These are phyloP conservation scores for Coffea eugenioides DNA, from an alignment of 257 asterid genomes.

Conservation along the genomic window DNA sequence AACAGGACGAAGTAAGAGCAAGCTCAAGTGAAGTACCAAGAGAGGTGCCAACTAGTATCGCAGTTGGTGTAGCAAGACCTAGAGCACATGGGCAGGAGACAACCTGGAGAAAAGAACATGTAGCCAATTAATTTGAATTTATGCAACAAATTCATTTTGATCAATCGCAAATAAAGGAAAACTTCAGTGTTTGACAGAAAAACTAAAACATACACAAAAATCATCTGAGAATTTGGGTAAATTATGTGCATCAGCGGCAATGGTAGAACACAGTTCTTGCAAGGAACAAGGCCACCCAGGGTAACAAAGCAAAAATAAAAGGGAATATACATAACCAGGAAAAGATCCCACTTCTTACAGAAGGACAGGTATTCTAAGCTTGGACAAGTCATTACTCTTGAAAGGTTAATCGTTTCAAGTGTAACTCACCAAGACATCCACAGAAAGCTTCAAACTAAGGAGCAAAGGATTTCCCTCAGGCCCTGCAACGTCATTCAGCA, in stretches of 20 bases:
- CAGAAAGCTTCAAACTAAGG: conserved; percentile 93
- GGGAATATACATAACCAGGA: background rate
- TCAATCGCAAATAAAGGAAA: background rate
- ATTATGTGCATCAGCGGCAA: background rate
- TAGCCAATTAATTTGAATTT: conserved; percentile 1
- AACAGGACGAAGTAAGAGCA: background rate
- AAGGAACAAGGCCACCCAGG: background rate
- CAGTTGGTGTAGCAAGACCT: conserved; percentile 99
- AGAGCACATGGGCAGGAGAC: conserved; percentile 99
- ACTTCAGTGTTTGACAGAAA: background rate
- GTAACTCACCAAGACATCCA: conserved; percentile 89
- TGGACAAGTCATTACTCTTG: conserved; percentile 16
- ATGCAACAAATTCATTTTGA: background rate
- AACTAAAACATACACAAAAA: background rate
- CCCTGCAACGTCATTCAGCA: conserved; percentile 96
- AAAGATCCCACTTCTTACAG: background rate
- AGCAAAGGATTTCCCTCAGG: conserved; percentile 93
- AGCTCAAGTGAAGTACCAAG: conserved; percentile 50
- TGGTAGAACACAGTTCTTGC: background rate
- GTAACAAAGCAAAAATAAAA: background rate
- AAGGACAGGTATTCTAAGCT: conserved; percentile 3
- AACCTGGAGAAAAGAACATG: conserved; percentile 49
- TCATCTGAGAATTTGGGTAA: background rate
- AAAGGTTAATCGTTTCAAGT: conserved; percentile 16
- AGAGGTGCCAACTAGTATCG: conserved; percentile 96